phyloP scores from a whole-genome alignment of 2,329 filamentous ascomycete species.

The Thyridium curvatum region DNA sequence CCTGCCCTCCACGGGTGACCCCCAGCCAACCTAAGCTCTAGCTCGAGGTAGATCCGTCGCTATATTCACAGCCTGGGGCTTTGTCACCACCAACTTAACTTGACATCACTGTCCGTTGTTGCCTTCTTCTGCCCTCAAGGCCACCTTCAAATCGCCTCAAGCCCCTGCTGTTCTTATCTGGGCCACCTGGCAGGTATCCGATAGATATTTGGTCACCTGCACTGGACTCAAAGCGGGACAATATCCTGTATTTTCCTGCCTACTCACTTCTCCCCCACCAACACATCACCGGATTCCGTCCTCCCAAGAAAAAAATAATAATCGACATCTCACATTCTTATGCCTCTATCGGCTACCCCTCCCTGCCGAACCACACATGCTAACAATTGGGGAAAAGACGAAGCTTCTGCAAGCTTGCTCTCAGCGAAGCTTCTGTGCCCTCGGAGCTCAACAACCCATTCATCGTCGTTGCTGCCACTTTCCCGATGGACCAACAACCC shows the following conservation, averaged over 20 bases:
- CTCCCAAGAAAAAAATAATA: constrained; percentile 7
- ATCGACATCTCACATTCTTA: constrained; percentile 3
- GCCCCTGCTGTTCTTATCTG: no score
- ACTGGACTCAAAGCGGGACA: not conserved
- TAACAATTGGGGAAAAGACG: constrained; percentile 38
- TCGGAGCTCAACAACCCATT: constrained; percentile 37
- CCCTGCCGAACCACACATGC: constrained; percentile 43
- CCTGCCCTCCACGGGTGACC: no score
- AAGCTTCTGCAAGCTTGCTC: constrained; percentile 47
- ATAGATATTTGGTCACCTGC: not conserved
- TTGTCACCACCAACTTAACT: no score
- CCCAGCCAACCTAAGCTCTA: no score
- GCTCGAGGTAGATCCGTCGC: no score
- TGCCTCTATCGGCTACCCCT: constrained; percentile 10
- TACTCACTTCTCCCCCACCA: not conserved
- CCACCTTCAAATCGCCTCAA: no score
- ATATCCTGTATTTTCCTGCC: not conserved
- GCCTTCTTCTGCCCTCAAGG: no score
- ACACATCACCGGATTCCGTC: not conserved
- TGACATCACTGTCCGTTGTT: no score
- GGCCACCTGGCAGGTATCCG: no score
- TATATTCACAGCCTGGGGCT: no score
- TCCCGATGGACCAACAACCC: constrained; percentile 49
- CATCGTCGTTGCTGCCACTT: constrained; percentile 27
- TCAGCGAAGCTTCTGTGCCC: constrained; percentile 44